Conservation (phyloP, 371 early-diverging fungal species). For the Syncephalis plumigaleata region DNA sequence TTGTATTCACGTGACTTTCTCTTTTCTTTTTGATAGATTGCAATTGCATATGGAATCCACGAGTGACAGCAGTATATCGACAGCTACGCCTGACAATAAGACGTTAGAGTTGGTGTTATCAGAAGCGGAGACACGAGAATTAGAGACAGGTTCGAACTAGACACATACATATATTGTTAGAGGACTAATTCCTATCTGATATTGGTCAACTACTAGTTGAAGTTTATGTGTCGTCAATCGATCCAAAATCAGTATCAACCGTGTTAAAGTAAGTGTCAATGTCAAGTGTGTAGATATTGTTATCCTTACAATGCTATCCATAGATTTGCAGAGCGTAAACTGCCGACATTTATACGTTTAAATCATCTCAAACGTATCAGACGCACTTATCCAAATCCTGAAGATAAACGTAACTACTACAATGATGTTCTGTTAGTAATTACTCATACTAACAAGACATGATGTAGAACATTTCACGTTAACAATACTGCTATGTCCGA, state of each 20-base stretch:
- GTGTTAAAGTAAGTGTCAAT: conserved; percentile 22
- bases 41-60: too few relatives aligned
- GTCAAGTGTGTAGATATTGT: too few relatives aligned
- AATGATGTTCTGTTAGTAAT: background rate
- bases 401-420: conserved; percentile 6
- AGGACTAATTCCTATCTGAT: background rate
- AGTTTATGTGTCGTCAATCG: conserved; percentile 19
- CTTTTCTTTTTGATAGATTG: too few relatives aligned
- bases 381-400: conserved; percentile 1
- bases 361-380: conserved; percentile 25
- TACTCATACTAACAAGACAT: background rate
- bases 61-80: too few relatives aligned
- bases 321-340: conserved; percentile 23
- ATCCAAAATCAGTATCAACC: conserved; percentile 18
- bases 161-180: background rate
- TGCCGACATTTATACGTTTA: conserved; percentile 15
- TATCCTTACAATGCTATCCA: too few relatives aligned
- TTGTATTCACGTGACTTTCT: too few relatives aligned
- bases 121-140: conserved; percentile 17
- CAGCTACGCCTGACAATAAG: background rate
- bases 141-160: conserved; percentile 11
- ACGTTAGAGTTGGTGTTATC: conserved; percentile 20
- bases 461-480: conserved; percentile 8
- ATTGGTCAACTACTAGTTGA: conserved; percentile 5
- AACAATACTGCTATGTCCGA: conserved; percentile 15